phyloP scores from a whole-genome alignment of 805 yeast species.

The Nakazawaea anatomiae region DNA sequence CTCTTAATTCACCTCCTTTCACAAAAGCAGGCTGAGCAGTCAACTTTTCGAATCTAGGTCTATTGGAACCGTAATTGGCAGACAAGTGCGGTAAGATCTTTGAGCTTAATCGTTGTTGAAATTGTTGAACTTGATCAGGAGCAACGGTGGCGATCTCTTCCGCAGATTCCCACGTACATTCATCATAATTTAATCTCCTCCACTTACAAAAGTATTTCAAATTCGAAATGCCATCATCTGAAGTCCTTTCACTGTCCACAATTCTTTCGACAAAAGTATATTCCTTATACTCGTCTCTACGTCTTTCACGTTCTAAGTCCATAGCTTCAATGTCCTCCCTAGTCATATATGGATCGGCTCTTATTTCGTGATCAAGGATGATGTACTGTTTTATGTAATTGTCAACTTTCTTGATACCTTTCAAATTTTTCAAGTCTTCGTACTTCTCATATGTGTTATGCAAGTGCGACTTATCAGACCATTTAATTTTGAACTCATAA shows the following conservation, averaged over 20 bases:
- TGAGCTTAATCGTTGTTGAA: slow-evolving; percentile 74
- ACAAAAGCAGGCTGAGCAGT: slow-evolving; percentile 82
- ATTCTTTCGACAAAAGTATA: slow-evolving; percentile 85
- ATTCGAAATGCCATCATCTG: slow-evolving; percentile 57
- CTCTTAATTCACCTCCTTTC: slow-evolving; percentile 88
- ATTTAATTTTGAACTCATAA: slow-evolving; percentile 64
- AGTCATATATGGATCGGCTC: slow-evolving; percentile 77
- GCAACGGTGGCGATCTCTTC: slow-evolving; percentile 77
- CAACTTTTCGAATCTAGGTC: slow-evolving; percentile 89
- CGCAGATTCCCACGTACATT: slow-evolving; percentile 96
- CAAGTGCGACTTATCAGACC: slow-evolving; percentile 83
- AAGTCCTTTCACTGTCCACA: slow-evolving; percentile 73
- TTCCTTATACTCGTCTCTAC: slow-evolving; percentile 77
- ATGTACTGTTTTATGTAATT: slow-evolving; percentile 82
- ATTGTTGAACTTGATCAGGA: slow-evolving; percentile 77
- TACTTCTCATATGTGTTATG: slow-evolving; percentile 94
- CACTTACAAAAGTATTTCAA: slow-evolving; percentile 87
- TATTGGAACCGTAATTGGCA: slow-evolving; percentile 62
- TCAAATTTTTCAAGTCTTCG: slow-evolving; percentile 39
- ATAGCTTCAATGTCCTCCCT: slow-evolving; percentile 89
- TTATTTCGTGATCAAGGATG: slow-evolving; percentile 64
- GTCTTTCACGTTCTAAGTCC: slow-evolving; percentile 85
- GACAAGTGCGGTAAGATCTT: slow-evolving; percentile 80
- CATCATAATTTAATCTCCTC: slow-evolving; percentile 90
- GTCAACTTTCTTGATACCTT: slow-evolving; percentile 83